These are phyloP conservation scores for Cladosporium sp. DNA, from an alignment of 2,329 filamentous ascomycete species.

Conservation along the genomic window DNA sequence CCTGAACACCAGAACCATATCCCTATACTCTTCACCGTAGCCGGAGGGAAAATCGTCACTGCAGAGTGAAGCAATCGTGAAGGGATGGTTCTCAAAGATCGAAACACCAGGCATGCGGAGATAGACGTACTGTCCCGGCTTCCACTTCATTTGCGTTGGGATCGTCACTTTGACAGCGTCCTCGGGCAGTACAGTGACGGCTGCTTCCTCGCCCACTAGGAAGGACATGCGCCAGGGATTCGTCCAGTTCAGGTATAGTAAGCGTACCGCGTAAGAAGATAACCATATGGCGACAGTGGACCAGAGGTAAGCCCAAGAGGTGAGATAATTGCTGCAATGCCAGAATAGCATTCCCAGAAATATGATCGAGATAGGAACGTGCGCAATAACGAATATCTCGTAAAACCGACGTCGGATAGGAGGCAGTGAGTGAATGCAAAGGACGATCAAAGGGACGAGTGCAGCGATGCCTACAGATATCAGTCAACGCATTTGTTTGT, in stretches of 20 bases:
- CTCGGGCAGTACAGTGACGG: constrained; percentile 81
- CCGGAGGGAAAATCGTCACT: constrained; percentile 89
- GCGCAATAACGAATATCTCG: constrained; percentile 76
- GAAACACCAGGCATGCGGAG: constrained; percentile 90
- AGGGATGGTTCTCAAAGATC: constrained; percentile 86
- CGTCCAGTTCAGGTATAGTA: constrained; percentile 87
- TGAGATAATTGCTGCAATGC: constrained; percentile 90
- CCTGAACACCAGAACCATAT: constrained; percentile 85
- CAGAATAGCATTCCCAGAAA: constrained; percentile 86
- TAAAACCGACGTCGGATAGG: constrained; percentile 71
- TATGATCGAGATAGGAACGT: constrained; percentile 72
- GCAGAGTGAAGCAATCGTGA: constrained; percentile 88
- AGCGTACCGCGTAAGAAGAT: constrained; percentile 63
- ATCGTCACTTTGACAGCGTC: constrained; percentile 95
- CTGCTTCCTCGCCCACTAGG: constrained; percentile 84
- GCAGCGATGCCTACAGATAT: constrained; percentile 51
- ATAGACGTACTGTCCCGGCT: constrained; percentile 90
- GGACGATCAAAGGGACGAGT: constrained; percentile 71
- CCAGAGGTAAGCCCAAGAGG: constrained; percentile 84
- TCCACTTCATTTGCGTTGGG: constrained; percentile 87
- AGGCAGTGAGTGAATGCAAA: constrained; percentile 79
- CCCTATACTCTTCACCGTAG: constrained; percentile 80
- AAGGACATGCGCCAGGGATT: constrained; percentile 74
- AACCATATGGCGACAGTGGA: constrained; percentile 74
- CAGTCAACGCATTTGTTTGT: constrained; percentile 14